Conservation (phyloP, 2,329 filamentous ascomycete genomes). For the Sphaerulina vaccinii region DNA sequence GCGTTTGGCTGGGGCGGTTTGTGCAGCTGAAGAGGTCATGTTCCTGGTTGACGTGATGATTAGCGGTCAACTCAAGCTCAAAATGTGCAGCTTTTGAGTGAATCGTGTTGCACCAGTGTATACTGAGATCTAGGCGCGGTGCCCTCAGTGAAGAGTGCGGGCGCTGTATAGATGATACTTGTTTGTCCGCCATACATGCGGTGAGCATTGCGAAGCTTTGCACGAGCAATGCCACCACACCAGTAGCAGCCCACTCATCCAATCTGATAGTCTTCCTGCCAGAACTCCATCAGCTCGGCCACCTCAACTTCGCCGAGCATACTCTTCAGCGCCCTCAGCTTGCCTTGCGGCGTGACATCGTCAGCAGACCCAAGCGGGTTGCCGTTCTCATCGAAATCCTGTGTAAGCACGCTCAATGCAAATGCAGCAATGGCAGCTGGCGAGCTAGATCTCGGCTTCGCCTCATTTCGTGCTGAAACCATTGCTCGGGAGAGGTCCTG, state of each 20-base stretch:
- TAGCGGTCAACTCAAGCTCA: background rate
- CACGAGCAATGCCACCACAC: background rate
- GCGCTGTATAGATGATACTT: background rate
- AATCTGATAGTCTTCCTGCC: constrained; percentile 36
- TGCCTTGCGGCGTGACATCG: constrained; percentile 23
- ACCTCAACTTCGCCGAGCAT: constrained; percentile 37
- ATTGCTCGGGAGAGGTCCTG: constrained; percentile 12
- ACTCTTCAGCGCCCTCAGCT: constrained; percentile 30
- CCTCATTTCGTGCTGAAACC: background rate
- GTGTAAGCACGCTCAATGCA: constrained; percentile 10
- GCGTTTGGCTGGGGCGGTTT: too few species aligned
- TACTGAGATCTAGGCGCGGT: too few species aligned
- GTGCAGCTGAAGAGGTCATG: too few species aligned
- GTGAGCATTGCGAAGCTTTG: too few species aligned
- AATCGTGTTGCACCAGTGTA: background rate
- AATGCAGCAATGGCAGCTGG: constrained; percentile 14
- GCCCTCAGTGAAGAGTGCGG: background rate
- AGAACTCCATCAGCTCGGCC: constrained; percentile 40
- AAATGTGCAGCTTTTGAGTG: background rate
- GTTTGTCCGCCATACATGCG: too few species aligned
- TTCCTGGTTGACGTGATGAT: background rate
- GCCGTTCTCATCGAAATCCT: constrained; percentile 29
- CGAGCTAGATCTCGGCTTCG: constrained; percentile 11
- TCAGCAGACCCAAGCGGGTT: constrained; percentile 20
- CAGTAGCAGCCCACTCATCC: background rate